Evolutionary conservation across 306 rosid genomes (phyloP), one percentile per base, ranked within the genome.

Genomic region (Vigna trinervia): DNA sequence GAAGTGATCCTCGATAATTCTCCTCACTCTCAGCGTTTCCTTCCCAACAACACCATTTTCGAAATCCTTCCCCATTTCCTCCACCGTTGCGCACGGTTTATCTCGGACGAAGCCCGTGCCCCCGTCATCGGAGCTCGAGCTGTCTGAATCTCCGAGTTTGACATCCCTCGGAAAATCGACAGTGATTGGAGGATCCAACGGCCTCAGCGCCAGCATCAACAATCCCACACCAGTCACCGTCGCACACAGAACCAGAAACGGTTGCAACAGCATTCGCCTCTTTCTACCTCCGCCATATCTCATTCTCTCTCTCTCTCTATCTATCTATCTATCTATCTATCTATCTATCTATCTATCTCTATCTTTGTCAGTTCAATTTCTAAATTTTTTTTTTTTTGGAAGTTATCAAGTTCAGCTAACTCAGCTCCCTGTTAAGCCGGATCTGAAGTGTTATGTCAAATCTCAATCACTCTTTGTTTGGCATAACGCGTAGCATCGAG

Each of bases 11-110:
- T 81, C 82, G 61, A 95, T 88, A 32, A 89, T 69, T 71, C 76
- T 84, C 84, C 97, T 87, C 47, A 90, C 89, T 86, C 89, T 78
- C 46, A 88, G 81, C 28, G 91, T 86, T 53, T 90, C 89, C 50
- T 72, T 73, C 84, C 82, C 83, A 60, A 56, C 80, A 74, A 77
- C 71, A 51, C 84, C 84, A 17, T 76, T 73, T 15, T 67, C 59
- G 45, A 89, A 88, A 60, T 83, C 86, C 48, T 86, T 67, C 36
- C 97, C 98, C 98, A 95, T 95, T 82, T 88, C 88, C 66, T 92
- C 97, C 84, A 95, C 97, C 83, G 93, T 87, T 3, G 90, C 93
- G 53, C 98, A 95, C 59, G 88, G 32, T 39, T 80, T 81, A 82
- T 53, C 80, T 20, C 73, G 68, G 12, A 34, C 30, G 73, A 43